Evolutionary conservation across 1,284 basidiomycete genomes (phyloP), one percentile per base, ranked within the genome.

Genomic region (Sporisorium exsertum): DNA sequence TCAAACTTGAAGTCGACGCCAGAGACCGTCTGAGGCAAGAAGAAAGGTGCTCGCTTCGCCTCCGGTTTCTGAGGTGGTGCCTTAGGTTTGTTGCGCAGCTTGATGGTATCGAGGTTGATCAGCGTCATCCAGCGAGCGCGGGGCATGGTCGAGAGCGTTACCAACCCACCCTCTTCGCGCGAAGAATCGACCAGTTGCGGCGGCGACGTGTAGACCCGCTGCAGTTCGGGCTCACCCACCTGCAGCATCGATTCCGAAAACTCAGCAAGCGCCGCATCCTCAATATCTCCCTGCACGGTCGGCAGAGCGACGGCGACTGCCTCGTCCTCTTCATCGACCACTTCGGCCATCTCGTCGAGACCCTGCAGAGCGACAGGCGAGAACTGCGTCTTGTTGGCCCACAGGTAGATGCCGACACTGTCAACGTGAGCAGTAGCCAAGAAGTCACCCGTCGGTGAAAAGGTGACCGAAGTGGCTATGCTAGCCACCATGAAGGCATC

Each of bases 341-440:
- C 86, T 7, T 92, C 87, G 58, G 94, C 91, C 37, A 91, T 90
- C 73, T 95, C 93, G 45, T 90, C 88, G 18, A 96, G 89, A 57
- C 91, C 91, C 72, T 91, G 91, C 83, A 97, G 90, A 1, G 94
- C 89, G 10, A 97, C 89, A 62, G 96, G 93, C 0, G 91, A 87
- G 85, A 95, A 98, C 83, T 97, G 96, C 18, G 95, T 93, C 63
- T 94, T 91, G 86, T 99, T 99, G 22, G 95, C 94, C 95, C 97
- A 99, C 15, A 99, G 89, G 85, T 93, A 95, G 5, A 99, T 90
- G 6, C 95, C 97, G 49, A 97, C 91, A 66, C 92, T 94, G 82
- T 97, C 95, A 3, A 96, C 91, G 86, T 99, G 97, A 0, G 94
- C 89, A 2, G 95, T 97, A 0, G 97, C 97, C 63, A 99, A 87